Base-by-base conservation (phyloP, 2,329 filamentous ascomycete species). In the Trichoderma sp. region DNA sequence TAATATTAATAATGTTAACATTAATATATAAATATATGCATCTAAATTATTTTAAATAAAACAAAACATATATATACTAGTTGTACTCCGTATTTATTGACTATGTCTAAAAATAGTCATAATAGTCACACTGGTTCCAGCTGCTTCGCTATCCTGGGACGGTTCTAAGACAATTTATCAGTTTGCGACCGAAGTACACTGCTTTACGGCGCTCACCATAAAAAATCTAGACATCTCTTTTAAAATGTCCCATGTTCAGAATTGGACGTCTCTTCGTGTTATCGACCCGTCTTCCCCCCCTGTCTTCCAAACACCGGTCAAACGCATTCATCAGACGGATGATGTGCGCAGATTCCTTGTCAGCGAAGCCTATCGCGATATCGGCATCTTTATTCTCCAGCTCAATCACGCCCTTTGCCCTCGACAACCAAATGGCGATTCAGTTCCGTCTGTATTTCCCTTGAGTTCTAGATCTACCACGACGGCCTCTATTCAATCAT, bases 391-490 rank as follows among this genome's bases (percentile, higher is more conserved):
- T 80, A 84, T 98, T 61, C 86, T 97, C 75, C 96, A 98, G 82
- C 90, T 99, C 63, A 98, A 97, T 80, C 90, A 91, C 71, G 88
- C 95, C 12, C 89, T 98, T 82, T 93, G 95, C 75, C 95, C 95
- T 0, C 85, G 89, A 59, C 79, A 84, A 57, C 87, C 88, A 74
- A n/a, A 74, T n/a, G 73, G 72, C 50, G 75, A 76, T 13, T 70
- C 76, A 70, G 73, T 75, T 47, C 80, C 81, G 36, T 75, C 73
- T 70, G 85, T 86, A 68, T 86, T 86, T 73, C 76, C 78, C 58
- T 77, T 83, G 73, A 80, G 83, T 6, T 82, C 87, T 34, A 78
- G 59, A 12, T 70, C 83, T 59, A 81, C 73, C 76, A 81, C 77
- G 74, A 84, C 79, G 47, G 84, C 86, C 1, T 86, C 90, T 0